Evolutionary conservation across 1,139 yeast species (phyloP).

Genomic region (Candida labiduridarum): DNA sequence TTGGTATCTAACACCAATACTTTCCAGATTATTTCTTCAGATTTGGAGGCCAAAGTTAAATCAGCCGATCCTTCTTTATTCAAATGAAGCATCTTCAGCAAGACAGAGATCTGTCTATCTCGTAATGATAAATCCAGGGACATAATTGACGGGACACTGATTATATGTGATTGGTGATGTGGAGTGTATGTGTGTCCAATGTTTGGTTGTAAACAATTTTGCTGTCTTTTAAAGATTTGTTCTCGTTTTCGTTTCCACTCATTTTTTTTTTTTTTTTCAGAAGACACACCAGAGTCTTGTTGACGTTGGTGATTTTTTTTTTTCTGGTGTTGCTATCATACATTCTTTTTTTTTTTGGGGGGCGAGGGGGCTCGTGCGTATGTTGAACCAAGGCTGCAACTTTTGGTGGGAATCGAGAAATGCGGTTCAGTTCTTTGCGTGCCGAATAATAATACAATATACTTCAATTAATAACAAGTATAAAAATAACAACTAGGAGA

Average conservation of each 20-base stretch:
- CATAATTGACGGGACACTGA: background rate
- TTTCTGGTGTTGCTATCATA: background rate
- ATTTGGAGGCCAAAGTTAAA: constrained; percentile 52
- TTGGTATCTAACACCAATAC: constrained; percentile 82
- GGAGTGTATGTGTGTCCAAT: background rate
- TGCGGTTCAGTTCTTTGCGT: background rate
- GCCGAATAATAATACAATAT: constrained; percentile 2
- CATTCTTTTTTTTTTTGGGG: background rate
- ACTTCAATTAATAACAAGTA: constrained; percentile 1
- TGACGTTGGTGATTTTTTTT: background rate
- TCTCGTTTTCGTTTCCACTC: background rate
- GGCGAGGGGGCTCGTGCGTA: background rate
- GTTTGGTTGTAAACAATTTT: constrained; percentile 1
- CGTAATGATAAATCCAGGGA: constrained; percentile 26
- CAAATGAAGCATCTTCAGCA: constrained; percentile 83
- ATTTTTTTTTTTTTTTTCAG: background rate
- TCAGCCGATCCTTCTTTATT: constrained; percentile 62
- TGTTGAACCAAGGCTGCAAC: background rate
- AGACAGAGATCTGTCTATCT: constrained; percentile 43
- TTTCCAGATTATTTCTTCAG: constrained; percentile 83
- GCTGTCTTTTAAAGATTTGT: constrained; percentile 3
- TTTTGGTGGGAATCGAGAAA: background rate
- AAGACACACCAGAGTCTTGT: background rate
- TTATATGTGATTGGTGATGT: background rate
- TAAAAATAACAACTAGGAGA: background rate